These are phyloP conservation scores for Leptographium lundbergii DNA, from an alignment of 2,329 filamentous ascomycete genomes.

Conservation along the genomic window DNA sequence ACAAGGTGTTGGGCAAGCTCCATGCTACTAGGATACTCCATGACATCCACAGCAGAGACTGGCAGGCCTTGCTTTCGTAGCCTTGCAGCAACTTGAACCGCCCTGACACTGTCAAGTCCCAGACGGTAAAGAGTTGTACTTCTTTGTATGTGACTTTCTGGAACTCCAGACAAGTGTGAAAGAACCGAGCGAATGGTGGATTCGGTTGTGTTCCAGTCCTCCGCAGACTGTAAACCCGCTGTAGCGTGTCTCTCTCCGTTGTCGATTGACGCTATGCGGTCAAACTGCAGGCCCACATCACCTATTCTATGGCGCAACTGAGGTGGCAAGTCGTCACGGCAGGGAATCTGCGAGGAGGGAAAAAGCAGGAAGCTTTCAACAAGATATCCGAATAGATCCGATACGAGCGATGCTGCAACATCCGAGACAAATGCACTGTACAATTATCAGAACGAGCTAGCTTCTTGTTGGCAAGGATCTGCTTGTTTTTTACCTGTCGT, in stretches of 20 bases:
- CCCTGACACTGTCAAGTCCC: constrained; percentile 86
- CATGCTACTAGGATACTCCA: constrained; percentile 44
- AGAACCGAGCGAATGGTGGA: constrained; percentile 40
- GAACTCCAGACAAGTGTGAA: constrained; percentile 41
- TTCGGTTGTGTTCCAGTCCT: constrained; percentile 39
- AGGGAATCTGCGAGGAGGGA: constrained; percentile 5
- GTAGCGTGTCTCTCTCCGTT: not conserved
- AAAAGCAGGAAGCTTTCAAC: constrained; percentile 1
- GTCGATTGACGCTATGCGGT: not conserved
- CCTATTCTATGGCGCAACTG: not conserved
- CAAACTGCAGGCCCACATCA: not conserved
- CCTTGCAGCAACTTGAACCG: constrained; percentile 59
- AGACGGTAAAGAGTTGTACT: constrained; percentile 70
- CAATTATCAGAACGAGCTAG: not conserved
- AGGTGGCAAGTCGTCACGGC: not conserved
- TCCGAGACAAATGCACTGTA: not conserved
- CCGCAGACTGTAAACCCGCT: not conserved
- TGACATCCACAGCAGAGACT: constrained; percentile 59
- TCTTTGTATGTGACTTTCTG: constrained; percentile 36
- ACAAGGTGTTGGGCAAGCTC: constrained; percentile 3
- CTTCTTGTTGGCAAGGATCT: not conserved
- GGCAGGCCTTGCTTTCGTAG: constrained; percentile 47
- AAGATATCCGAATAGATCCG: constrained; percentile 9
- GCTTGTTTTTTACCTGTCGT: constrained; percentile 30
- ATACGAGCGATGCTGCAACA: not conserved